A percentile compares a stretch with the other conserved stretches of the same genome.
Evolutionary conservation across 495 filamentous ascomycete species (phyloP).

Genomic region (Venustampulla echinocandica): DNA sequence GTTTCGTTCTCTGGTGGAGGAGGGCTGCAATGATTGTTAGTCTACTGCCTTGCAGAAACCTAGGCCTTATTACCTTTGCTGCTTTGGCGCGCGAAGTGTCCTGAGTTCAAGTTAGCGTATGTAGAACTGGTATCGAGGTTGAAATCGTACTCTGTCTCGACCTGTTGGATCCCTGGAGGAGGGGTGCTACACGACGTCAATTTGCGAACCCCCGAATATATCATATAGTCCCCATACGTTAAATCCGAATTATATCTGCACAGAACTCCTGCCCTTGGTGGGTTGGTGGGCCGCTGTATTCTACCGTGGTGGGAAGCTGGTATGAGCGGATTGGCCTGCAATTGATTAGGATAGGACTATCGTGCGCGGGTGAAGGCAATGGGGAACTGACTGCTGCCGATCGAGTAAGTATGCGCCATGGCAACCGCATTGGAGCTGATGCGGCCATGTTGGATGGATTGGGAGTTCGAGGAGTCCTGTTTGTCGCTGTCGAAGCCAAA

Average conservation of each 20-base stretch:
- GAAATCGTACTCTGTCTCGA: too few species aligned
- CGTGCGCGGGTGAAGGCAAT: background rate
- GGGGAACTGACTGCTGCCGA: conserved; percentile 1
- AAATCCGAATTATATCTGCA: background rate
- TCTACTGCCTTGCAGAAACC: too few species aligned
- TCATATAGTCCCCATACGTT: background rate
- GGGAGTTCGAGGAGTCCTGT: background rate
- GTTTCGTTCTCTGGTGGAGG: background rate
- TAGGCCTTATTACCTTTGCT: too few species aligned
- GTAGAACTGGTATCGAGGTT: too few species aligned
- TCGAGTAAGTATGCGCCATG: conserved; percentile 1
- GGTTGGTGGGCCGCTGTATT: background rate
- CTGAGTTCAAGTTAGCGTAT: too few species aligned
- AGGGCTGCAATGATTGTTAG: background rate
- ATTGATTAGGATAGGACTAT: background rate
- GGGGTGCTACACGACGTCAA: background rate
- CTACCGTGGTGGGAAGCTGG: background rate
- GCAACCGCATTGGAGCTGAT: conserved; percentile 8
- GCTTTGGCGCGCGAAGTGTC: too few species aligned
- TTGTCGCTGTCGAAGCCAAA: background rate
- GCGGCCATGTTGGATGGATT: conserved; percentile 6
- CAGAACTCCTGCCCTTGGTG: background rate
- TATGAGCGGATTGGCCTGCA: conserved; percentile 1
- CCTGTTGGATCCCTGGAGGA: background rate
- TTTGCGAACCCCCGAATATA: background rate